Evolutionary conservation across 352 stramenopile species (phyloP).

Genomic region (Phytopythium chamaehyphon): DNA sequence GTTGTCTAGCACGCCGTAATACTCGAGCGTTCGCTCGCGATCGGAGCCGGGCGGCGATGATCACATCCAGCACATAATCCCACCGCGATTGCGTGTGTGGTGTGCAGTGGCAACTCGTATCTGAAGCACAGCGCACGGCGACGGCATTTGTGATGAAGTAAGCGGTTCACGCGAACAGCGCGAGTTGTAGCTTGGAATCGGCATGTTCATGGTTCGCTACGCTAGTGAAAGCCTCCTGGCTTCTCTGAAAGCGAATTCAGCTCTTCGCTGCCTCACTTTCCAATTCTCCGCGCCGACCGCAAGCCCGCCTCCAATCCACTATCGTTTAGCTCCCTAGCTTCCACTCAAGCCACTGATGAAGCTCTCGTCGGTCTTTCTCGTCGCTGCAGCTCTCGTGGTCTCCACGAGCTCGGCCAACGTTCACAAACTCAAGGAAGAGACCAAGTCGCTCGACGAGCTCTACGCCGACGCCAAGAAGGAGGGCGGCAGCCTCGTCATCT

Average conservation of each 20-base stretch:
- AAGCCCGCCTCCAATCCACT: background rate
- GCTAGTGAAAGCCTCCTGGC: too few species aligned
- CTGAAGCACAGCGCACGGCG: too few species aligned
- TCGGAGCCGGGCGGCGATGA: too few species aligned
- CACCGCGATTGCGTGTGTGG: too few species aligned
- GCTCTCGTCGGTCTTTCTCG: slow-evolving; percentile 1
- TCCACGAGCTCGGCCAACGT: background rate
- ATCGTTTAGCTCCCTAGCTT: background rate
- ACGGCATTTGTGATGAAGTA: too few species aligned
- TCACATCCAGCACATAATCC: too few species aligned
- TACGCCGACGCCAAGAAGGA: slow-evolving; percentile 40
- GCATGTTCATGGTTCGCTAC: background rate
- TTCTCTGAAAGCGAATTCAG: too few species aligned
- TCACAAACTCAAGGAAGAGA: slow-evolving; percentile 25
- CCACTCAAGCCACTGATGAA: background rate
- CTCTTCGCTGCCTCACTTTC: background rate
- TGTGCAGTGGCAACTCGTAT: too few species aligned
- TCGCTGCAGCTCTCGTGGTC: slow-evolving; percentile 7
- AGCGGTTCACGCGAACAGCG: too few species aligned
- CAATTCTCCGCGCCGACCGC: background rate
- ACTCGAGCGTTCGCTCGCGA: too few species aligned
- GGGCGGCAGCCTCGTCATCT: slow-evolving; percentile 46
- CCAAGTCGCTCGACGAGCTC: slow-evolving; percentile 35
- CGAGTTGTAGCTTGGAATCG: too few species aligned
- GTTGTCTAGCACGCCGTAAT: too few species aligned